phyloP scores from a whole-genome alignment of 139 green algal genomes.

The Chlamydomonas sphaeroides region DNA sequence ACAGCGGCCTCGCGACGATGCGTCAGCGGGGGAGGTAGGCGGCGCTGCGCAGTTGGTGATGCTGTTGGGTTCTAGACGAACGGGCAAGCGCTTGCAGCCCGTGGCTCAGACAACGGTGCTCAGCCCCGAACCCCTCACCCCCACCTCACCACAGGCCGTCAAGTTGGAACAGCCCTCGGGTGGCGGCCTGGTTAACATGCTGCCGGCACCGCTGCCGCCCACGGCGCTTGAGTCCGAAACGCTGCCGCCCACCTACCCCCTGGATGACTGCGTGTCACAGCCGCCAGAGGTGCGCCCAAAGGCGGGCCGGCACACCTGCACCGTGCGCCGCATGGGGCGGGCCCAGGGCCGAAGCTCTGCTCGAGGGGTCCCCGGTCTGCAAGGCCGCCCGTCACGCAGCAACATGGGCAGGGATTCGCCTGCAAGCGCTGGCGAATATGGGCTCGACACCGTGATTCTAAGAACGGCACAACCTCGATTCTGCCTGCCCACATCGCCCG shows the following conservation, averaged over 20 bases:
- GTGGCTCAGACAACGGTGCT: no score
- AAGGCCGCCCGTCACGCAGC: no score
- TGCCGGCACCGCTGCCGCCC: conserved; percentile 7
- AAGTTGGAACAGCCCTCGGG: no score
- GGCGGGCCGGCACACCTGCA: neutral
- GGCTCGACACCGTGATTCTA: no score
- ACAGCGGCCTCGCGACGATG: neutral
- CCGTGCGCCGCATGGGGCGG: neutral
- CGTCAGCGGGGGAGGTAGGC: neutral
- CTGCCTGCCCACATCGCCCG: no score
- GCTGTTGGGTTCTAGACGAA: neutral
- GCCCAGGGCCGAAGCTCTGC: no score
- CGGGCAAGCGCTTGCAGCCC: neutral
- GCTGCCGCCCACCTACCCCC: neutral
- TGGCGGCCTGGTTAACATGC: conserved; percentile 15
- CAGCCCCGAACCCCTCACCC: neutral
- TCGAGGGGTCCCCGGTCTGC: no score
- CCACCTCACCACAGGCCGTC: neutral
- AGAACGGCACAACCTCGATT: no score
- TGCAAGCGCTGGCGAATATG: no score
- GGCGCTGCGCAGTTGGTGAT: neutral
- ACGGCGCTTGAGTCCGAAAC: conserved; percentile 21
- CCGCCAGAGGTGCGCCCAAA: neutral
- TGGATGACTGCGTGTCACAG: neutral
- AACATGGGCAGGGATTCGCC: no score